These are phyloP conservation scores for Quercus alba DNA, from an alignment of 306 rosid species.

Conservation along the genomic window DNA sequence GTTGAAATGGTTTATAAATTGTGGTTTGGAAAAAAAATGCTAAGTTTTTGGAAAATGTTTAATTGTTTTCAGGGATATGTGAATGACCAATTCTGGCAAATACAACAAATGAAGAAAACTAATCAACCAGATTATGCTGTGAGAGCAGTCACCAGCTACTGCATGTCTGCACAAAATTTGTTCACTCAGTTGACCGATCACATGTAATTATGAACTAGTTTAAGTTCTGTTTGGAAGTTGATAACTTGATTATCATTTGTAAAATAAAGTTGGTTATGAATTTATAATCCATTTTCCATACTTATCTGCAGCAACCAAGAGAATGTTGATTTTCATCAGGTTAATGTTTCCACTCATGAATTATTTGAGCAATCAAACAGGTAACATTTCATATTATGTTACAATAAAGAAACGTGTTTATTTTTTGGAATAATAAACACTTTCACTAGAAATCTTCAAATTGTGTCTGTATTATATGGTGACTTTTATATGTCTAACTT, in stretches of 20 bases:
- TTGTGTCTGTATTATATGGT: too few relatives aligned
- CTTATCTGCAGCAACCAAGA: constrained; percentile 10
- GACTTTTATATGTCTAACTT: too few relatives aligned
- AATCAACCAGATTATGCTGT: constrained; percentile 9
- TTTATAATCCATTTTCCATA: neutral
- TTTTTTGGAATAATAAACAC: neutral
- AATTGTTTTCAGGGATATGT: constrained; percentile 10
- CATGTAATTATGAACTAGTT: constrained; percentile 2
- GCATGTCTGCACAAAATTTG: constrained; percentile 1
- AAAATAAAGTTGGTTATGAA: neutral
- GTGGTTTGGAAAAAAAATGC: neutral
- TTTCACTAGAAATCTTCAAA: neutral
- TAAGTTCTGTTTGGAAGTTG: neutral
- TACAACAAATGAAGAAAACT: constrained; percentile 16
- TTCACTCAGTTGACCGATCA: constrained; percentile 3
- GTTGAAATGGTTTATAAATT: neutral
- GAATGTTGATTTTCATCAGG: constrained; percentile 15
- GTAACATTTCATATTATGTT: neutral
- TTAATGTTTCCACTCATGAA: constrained; percentile 9
- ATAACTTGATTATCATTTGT: neutral
- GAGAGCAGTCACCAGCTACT: constrained; percentile 13
- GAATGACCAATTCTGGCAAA: constrained; percentile 16
- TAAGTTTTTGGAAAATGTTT: neutral
- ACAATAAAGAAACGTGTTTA: neutral
- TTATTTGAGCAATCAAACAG: constrained; percentile 20